Evolutionary conservation across 495 filamentous ascomycete species (phyloP).

Genomic region (Lophiostoma macrostomum): DNA sequence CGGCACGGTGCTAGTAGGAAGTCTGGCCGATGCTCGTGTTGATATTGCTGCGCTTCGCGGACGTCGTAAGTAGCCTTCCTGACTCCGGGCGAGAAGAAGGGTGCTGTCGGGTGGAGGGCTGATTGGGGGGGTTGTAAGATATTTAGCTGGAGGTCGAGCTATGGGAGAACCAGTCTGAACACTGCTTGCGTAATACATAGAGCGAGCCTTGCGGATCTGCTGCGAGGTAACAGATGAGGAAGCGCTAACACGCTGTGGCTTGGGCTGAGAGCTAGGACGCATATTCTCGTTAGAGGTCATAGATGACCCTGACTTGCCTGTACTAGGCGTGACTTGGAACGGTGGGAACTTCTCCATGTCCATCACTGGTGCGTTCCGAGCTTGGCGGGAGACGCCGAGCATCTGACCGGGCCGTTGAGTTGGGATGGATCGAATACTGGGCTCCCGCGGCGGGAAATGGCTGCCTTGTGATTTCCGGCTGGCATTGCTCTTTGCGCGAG

Average conservation of each 20-base stretch:
- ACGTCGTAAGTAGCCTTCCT: too few species aligned
- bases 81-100: background rate
- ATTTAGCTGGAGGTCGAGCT: slow-evolving; percentile 23
- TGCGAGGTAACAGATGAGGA: slow-evolving; percentile 15
- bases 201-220: slow-evolving; percentile 30
- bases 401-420: slow-evolving; percentile 9
- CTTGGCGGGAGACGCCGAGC: background rate
- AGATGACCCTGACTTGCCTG: slow-evolving; percentile 6
- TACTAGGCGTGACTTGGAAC: slow-evolving; percentile 5
- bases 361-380: background rate
- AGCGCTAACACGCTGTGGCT: slow-evolving; percentile 7
- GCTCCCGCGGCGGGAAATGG: slow-evolving; percentile 30
- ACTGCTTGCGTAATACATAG: slow-evolving; percentile 34
- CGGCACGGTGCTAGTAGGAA: slow-evolving; percentile 11
- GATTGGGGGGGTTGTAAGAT: slow-evolving; percentile 22
- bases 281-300: slow-evolving; percentile 22
- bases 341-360: slow-evolving; percentile 15
- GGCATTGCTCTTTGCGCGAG: slow-evolving; percentile 23
- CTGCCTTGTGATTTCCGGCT: slow-evolving; percentile 32
- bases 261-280: slow-evolving; percentile 25
- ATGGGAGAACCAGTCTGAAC: slow-evolving; percentile 31
- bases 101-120: slow-evolving; percentile 12
- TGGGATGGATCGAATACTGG: slow-evolving; percentile 16
- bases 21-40: slow-evolving; percentile 8
- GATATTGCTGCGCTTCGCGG: background rate